Evolutionary conservation across 2,329 filamentous ascomycete species (phyloP), one percentile per base, ranked within the genome.

Genomic region (Aspergillus pseudotamarii): DNA sequence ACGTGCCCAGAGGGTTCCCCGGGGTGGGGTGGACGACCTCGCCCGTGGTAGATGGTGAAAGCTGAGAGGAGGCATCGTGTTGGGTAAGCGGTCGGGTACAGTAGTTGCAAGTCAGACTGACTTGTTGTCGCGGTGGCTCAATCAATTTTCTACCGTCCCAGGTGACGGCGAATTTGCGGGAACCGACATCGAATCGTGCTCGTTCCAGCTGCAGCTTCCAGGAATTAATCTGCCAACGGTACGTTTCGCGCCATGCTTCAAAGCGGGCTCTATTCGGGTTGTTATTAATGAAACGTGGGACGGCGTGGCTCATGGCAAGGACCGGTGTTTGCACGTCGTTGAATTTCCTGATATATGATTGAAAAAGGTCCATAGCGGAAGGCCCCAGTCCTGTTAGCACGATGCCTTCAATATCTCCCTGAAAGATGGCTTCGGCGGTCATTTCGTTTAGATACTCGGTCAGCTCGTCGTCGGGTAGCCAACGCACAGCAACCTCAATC

Each of bases 281-380:
- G 65, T 88, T 84, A 66, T 83, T 82, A 64, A 89, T 80, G 72
- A 88, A 88, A 0, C 85, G 80, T 0, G 87, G 87, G 55, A 85
- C 84, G 0, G 85, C 84, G 66, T 86, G 83, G 38, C 84, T 84
- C 71, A 87, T 84, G 32, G 85, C 85, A 1, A 89, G 77, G 0
- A 89, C 86, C 1, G 87, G 84, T 2, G 86, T 88, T 75, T 90
- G 88, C 1, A 89, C 75, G 66, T 89, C 87, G 62, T 85, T 83
- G 69, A 84, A 88, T 58, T 83, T 84, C 59, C 80, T 80, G 64
- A 89, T 84, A 71, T 89, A 88, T 8, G 83, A 84, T 68, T 86
- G 83, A 65, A 90, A 85, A 41, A 90, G 81, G 54, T 86, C 83
- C 73, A 89, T 83, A 4, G 84, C 83, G 60, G 81, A 79, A 62